Percentiles rank a stretch among this genome's conserved stretches.
Conservation (phyloP, 441 rosid genomes). For the Populus hybrid region DNA sequence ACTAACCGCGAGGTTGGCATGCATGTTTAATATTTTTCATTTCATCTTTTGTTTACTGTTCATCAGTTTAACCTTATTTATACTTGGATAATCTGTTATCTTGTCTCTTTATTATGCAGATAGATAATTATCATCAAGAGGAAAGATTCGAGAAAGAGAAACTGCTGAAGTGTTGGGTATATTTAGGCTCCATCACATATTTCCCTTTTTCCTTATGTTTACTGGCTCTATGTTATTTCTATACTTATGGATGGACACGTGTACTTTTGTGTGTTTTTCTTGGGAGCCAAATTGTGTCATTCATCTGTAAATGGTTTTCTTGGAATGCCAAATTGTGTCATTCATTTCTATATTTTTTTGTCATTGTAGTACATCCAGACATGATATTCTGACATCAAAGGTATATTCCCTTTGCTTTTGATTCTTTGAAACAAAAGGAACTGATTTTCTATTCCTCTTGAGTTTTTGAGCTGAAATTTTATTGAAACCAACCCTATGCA, state of each 20-base stretch:
- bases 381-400: constrained; percentile 1
- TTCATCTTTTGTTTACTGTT: constrained; percentile 1
- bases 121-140: constrained; percentile 69
- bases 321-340: not conserved
- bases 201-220: not conserved
- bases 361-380: not conserved
- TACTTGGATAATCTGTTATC: not conserved
- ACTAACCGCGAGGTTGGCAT: constrained; percentile 84
- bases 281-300: not conserved
- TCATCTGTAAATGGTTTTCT: not conserved
- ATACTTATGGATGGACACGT: not conserved
- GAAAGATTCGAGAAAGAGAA: constrained; percentile 89
- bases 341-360: no score
- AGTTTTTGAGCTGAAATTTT: not conserved
- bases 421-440: not conserved
- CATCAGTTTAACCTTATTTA: constrained; percentile 8
- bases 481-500: not conserved
- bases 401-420: not conserved
- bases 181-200: constrained; percentile 6
- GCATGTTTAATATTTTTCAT: constrained; percentile 2
- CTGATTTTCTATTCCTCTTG: not conserved
- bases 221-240: not conserved
- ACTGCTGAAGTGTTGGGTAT: constrained; percentile 90
- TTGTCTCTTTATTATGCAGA: constrained; percentile 40
- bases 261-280: not conserved